Conservation (phyloP, 2,329 filamentous ascomycete genomes). For the Penicillium paneum region DNA sequence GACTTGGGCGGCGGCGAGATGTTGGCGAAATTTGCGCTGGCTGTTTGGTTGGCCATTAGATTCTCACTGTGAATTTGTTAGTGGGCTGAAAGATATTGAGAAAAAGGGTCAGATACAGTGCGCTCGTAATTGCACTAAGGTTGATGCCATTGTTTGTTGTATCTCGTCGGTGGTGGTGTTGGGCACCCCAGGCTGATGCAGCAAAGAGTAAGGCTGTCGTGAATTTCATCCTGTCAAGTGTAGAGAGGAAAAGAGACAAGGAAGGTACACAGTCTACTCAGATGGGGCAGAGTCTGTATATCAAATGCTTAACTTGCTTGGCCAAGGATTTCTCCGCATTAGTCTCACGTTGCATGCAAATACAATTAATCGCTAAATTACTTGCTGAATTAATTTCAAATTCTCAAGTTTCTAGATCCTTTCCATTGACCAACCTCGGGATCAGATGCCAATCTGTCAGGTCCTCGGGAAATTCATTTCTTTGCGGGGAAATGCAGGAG, state of each 20-base stretch:
- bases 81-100: not conserved
- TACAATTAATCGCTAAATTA: not conserved
- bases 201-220: constrained; percentile 12
- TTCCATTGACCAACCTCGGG: constrained; percentile 2
- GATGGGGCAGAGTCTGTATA: constrained; percentile 8
- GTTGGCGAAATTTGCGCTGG: constrained; percentile 30
- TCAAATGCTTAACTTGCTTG: constrained; percentile 17
- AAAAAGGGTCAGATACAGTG: constrained; percentile 15
- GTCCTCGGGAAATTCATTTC: not conserved
- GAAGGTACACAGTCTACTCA: not conserved
- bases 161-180: constrained; percentile 15
- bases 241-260: not conserved
- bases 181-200: constrained; percentile 14
- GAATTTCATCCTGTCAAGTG: constrained; percentile 16
- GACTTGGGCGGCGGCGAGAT: constrained; percentile 31
- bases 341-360: not conserved
- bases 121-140: constrained; percentile 19
- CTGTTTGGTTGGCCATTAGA: constrained; percentile 20
- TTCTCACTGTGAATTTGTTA: constrained; percentile 11
- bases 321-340: not conserved
- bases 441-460: constrained; percentile 1
- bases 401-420: not conserved
- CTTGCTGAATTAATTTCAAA: too few relatives aligned
- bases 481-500: not conserved
- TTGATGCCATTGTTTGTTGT: constrained; percentile 16